Evolutionary conservation across 2,329 filamentous ascomycete genomes (phyloP), one percentile per base, ranked within the genome.

Genomic region (Pseudocercospora musae): DNA sequence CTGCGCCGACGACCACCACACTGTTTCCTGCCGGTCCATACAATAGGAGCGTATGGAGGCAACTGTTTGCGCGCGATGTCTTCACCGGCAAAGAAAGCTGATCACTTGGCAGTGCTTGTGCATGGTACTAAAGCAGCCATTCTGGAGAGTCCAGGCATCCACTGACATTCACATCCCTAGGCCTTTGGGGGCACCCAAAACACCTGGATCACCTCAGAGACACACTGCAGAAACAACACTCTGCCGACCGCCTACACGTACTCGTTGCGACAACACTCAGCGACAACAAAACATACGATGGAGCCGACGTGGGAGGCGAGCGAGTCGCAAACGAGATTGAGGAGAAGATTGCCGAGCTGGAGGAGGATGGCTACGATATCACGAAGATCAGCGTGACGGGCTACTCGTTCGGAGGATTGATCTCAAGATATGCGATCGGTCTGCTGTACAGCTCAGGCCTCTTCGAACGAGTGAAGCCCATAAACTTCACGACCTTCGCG

Each of bases 401-500:
- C 42, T 97, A 98, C 76, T 96, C 92, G 0, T 82, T 97, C 1
- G 94, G 94, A 50, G 94, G 94, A 0, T 80, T 98, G 6, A 87
- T 98, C 4, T 87, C 91, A 9, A 85, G 94, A 63, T 98, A 96
- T 78, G 89, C 91, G 1, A 84, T 96, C 60, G 94, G 94, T 0
- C 79, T 98, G 70, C 81, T 98, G 3, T 86, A 93, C 70, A 88
- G 90, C 59, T 90, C 89, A 71, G 92, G 92, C 8, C 82, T 91
- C 62, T 87, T 98, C 60, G 88, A 96, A 60, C 83, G 83, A 62
- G 82, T 98, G 25, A 84, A 92, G 73, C 94, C 94, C 67, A 85
- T 94, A 77, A 97, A 96, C 80, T 97, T 98, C 77, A 91, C 89
- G 2, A 96, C 93, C 0, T 97, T 98, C 77, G 94, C 90, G 4